These are phyloP conservation scores for Phaeosphaeria sp. DNA, from an alignment of 2,329 filamentous ascomycete species.

Conservation along the genomic window DNA sequence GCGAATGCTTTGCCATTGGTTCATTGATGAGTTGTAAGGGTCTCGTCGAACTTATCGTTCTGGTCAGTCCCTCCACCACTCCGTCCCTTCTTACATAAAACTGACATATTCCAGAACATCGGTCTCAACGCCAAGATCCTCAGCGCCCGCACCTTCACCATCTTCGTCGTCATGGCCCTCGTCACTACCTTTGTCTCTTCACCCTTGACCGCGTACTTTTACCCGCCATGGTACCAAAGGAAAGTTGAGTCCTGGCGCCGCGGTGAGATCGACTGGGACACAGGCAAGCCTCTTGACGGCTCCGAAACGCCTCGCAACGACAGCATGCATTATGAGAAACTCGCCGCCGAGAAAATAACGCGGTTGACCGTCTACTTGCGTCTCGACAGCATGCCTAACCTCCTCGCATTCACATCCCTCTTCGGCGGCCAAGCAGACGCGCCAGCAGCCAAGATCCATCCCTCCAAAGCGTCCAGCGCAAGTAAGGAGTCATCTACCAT, in stretches of 20 bases:
- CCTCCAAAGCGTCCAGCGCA: conserved; percentile 33
- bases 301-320: conserved; percentile 48
- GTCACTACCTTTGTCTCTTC: conserved; percentile 86
- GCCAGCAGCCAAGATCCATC: conserved; percentile 47
- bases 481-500: conserved; percentile 32
- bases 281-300: conserved; percentile 54
- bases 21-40: conserved; percentile 97
- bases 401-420: conserved; percentile 83
- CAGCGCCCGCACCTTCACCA: conserved; percentile 83
- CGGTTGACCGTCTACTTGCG: conserved; percentile 81
- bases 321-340: conserved; percentile 58
- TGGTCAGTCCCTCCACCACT: conserved; percentile 62
- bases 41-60: conserved; percentile 91
- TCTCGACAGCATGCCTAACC: conserved; percentile 80
- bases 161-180: conserved; percentile 93
- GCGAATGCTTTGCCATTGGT: conserved; percentile 87
- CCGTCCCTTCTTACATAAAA: background rate
- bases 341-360: conserved; percentile 60
- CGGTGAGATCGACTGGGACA: conserved; percentile 90
- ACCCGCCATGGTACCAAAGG: conserved; percentile 78
- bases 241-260: conserved; percentile 78
- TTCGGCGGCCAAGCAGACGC: conserved; percentile 65
- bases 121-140: conserved; percentile 84
- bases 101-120: conserved; percentile 66
- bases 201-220: conserved; percentile 74